These are phyloP conservation scores for Emericellopsis cladophorae DNA, from an alignment of 2,329 filamentous ascomycete genomes.

Conservation along the genomic window DNA sequence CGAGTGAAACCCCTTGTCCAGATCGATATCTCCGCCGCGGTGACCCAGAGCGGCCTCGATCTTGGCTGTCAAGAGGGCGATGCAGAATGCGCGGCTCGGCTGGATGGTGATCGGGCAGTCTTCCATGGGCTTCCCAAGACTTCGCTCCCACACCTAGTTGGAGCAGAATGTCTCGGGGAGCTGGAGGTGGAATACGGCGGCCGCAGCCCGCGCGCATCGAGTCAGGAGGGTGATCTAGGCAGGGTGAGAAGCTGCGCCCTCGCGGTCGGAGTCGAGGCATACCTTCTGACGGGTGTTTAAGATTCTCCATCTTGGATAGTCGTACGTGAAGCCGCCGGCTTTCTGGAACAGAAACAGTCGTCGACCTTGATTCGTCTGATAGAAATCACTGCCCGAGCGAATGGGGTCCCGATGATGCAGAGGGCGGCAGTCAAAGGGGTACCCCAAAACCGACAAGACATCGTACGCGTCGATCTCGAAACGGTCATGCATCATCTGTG, in stretches of 20 bases:
- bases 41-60: conserved; percentile 14
- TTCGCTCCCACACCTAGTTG: conserved; percentile 9
- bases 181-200: conserved; percentile 8
- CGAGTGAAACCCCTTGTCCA: conserved; percentile 6
- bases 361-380: conserved; percentile 3
- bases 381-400: neutral
- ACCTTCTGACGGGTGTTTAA: conserved; percentile 3
- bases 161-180: conserved; percentile 6
- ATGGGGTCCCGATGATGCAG: conserved; percentile 4
- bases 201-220: conserved; percentile 7
- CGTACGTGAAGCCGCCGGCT: conserved; percentile 1
- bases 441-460: neutral
- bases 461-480: conserved; percentile 6
- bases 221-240: conserved; percentile 1
- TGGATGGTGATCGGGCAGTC: conserved; percentile 9
- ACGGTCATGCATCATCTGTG: conserved; percentile 1
- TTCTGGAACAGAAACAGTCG: conserved; percentile 5
- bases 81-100: conserved; percentile 15
- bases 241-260: neutral
- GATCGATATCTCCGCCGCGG: conserved; percentile 9
- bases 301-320: conserved; percentile 4
- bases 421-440: neutral
- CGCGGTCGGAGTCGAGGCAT: neutral
- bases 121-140: conserved; percentile 9
- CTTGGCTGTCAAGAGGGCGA: conserved; percentile 11